phyloP scores from a whole-genome alignment of 805 yeast genomes.

The Wickerhamomyces queroliae region DNA sequence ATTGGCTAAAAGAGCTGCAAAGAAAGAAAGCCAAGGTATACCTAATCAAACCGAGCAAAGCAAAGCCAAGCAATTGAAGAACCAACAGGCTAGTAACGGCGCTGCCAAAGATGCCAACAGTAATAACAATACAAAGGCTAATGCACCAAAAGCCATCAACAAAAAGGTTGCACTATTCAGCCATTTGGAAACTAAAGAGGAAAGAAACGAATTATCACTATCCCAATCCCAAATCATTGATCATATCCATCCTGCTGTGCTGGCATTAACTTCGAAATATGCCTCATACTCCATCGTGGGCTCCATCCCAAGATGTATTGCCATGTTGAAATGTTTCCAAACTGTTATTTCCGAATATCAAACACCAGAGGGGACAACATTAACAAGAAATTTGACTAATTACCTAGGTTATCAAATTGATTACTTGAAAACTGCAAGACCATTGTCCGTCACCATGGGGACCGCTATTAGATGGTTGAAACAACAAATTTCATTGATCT shows the following conservation, averaged over 20 bases:
- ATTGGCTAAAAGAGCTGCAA: conserved; percentile 89
- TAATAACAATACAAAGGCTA: conserved; percentile 34
- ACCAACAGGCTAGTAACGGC: conserved; percentile 32
- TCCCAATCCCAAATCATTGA: conserved; percentile 23
- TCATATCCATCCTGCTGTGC: conserved; percentile 81
- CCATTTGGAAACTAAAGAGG: conserved; percentile 76
- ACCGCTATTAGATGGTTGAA: conserved; percentile 96
- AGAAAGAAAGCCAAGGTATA: conserved; percentile 64
- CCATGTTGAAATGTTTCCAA: conserved; percentile 82
- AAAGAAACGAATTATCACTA: conserved; percentile 40
- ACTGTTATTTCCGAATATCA: conserved; percentile 71
- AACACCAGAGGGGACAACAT: conserved; percentile 81
- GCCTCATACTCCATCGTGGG: conserved; percentile 87
- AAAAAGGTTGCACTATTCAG: conserved; percentile 60
- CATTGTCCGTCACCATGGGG: conserved; percentile 92
- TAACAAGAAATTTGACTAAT: conserved; percentile 82
- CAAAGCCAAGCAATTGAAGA: conserved; percentile 33
- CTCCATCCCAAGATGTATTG: conserved; percentile 76
- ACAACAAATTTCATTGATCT: conserved; percentile 81
- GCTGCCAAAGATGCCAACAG: conserved; percentile 46
- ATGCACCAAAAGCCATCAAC: conserved; percentile 28
- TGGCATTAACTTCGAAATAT: conserved; percentile 71
- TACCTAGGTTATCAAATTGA: conserved; percentile 92
- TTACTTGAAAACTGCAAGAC: conserved; percentile 83
- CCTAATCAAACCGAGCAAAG: conserved; percentile 32